phyloP scores from a whole-genome alignment of 371 early-diverging fungal genomes.

The Mortierella sp. region DNA sequence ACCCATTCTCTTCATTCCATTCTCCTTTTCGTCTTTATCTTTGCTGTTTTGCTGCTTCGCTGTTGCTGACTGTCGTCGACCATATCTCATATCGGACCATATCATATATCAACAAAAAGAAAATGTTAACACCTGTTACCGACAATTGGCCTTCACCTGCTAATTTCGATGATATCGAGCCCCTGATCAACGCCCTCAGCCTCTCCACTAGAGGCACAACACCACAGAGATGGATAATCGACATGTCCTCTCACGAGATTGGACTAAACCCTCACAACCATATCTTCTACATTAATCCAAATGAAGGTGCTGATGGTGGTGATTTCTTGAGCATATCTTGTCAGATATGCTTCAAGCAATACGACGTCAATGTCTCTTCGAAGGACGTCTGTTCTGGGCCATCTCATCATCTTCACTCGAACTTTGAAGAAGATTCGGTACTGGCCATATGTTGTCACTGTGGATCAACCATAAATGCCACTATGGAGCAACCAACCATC shows the following conservation, averaged over 20 bases:
- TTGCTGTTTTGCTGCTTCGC: background rate
- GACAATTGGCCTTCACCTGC: background rate
- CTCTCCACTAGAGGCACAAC: slow-evolving; percentile 23
- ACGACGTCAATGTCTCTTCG: slow-evolving; percentile 5
- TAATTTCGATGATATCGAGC: background rate
- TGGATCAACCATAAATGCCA: slow-evolving; percentile 18
- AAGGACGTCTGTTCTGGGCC: slow-evolving; percentile 10
- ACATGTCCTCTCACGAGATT: slow-evolving; percentile 27
- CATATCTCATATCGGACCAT: background rate
- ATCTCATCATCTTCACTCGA: slow-evolving; percentile 37
- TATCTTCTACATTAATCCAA: slow-evolving; percentile 26
- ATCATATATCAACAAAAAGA: background rate
- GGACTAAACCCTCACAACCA: slow-evolving; percentile 38
- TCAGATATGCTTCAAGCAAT: slow-evolving; percentile 39
- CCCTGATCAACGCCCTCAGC: slow-evolving; percentile 18
- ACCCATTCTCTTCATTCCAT: background rate
- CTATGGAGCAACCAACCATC: slow-evolving; percentile 19
- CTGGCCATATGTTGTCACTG: slow-evolving; percentile 40
- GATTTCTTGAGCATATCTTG: slow-evolving; percentile 17
- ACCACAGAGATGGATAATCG: slow-evolving; percentile 40
- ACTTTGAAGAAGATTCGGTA: background rate
- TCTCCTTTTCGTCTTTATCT: background rate
- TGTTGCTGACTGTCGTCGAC: too few relatives aligned
- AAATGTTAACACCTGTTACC: background rate
- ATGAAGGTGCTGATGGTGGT: background rate